Evolutionary conservation across 1,284 basidiomycete genomes (phyloP), one percentile per base, ranked within the genome.

Genomic region (Rhizopogon parksii): DNA sequence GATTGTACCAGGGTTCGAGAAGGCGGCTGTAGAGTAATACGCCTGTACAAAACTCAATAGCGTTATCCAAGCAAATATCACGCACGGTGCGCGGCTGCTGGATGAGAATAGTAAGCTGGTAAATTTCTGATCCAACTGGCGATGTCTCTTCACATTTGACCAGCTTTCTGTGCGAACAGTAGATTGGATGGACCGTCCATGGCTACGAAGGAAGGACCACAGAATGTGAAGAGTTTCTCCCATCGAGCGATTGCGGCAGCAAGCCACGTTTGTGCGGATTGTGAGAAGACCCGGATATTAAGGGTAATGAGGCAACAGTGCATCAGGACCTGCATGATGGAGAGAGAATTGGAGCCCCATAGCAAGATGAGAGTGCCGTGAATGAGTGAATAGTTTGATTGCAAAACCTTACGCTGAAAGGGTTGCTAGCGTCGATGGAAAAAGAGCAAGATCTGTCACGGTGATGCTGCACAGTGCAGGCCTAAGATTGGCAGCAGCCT

Each of bases 231-330:
- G 21, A 24, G 6, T 71, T 76, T 2, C 85, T 87, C 90, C 21
- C 90, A 92, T 72, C 76, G 81, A 30, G 73, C 70, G 4, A 83
- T 77, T 9, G 81, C 75, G n/a, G 71, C 73, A 7, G 76, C 59
- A 14, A 89, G 60, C 65, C 71, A 73, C 15, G 82, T 79, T 54
- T 78, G 71, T 14, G 78, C 76, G 21, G 76, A 70, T 36, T 79
- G 74, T 5, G 83, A 80, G 66, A 87, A 88, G 25, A 80, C 72
- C 21, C 21, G 6, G 4, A 6, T 24, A 62, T 91, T 90, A 77
- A 91, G 90, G 60, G 79, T 85, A 51, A 91, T 78, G 36, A 89
- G 75, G 67, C 89, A 85, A 0, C 86, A 82, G 64, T 90, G 87
- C 73, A 88, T 80, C 5, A 85, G 86, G 34, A 89, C 75, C 67